Evolutionary conservation across 805 yeast species (phyloP).

Genomic region (Starmerella geochares): DNA sequence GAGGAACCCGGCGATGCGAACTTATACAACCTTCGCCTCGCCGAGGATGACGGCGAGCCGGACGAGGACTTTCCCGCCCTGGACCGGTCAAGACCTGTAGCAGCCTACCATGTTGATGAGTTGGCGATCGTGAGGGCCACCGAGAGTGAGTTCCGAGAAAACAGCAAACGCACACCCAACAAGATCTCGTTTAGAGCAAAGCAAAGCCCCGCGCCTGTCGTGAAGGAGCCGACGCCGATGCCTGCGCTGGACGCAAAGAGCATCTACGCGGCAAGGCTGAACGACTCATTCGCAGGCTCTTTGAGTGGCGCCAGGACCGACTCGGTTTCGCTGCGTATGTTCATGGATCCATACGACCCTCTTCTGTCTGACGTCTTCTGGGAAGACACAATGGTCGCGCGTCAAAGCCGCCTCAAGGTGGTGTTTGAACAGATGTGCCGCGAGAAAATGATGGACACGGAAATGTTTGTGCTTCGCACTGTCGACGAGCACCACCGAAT

Average conservation of each 20-base stretch:
- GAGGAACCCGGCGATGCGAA: slow-evolving; percentile 43
- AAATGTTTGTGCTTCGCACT: slow-evolving; percentile 29
- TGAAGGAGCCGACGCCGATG: slow-evolving; percentile 1
- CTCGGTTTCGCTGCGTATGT: slow-evolving; percentile 22
- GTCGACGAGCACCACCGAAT: slow-evolving; percentile 24
- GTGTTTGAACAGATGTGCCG: slow-evolving; percentile 30
- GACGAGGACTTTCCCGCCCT: slow-evolving; percentile 85
- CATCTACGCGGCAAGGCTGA: neutral
- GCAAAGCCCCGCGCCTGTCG: neutral
- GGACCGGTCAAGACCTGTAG: slow-evolving; percentile 53
- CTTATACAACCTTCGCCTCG: slow-evolving; percentile 64
- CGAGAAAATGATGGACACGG: slow-evolving; percentile 28
- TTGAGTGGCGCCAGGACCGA: slow-evolving; percentile 11
- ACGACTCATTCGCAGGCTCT: slow-evolving; percentile 8
- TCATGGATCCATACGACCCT: slow-evolving; percentile 30
- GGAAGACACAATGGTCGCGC: slow-evolving; percentile 23
- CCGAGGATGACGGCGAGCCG: slow-evolving; percentile 87
- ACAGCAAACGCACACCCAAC: slow-evolving; percentile 31
- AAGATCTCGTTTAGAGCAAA: slow-evolving; percentile 17
- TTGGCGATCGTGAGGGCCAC: slow-evolving; percentile 61
- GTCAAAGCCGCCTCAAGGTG: slow-evolving; percentile 21
- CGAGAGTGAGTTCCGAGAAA: slow-evolving; percentile 30
- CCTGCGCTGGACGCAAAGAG: neutral
- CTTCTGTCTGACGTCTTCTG: slow-evolving; percentile 27
- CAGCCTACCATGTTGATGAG: slow-evolving; percentile 71